Base-by-base conservation (phyloP, 1,284 basidiomycete genomes). In the Coniferiporia sulphurascens region DNA sequence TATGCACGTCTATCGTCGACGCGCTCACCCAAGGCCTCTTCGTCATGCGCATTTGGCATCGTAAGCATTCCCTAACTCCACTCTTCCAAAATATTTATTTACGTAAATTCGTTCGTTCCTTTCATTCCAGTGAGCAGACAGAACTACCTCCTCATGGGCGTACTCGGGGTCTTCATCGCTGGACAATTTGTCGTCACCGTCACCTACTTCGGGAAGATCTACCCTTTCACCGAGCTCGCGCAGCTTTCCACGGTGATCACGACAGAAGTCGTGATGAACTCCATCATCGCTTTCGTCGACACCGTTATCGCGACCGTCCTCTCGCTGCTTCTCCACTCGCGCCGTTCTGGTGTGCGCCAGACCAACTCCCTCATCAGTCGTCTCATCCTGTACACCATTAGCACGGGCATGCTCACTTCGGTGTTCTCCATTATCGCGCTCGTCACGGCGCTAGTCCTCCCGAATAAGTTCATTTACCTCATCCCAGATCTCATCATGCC, bases 321-420 rank as follows among this genome's bases (percentile, higher is more conserved):
- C 19, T 38, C 60, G 9, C 49, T 19, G n/a, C 49, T 56, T 21
- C 49, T 62, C 7, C 32, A 52, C 8, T 36, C 43, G 17, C n/a
- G 19, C 3, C 22, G 54, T 7, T 46, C 53, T 1, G 62, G 62
- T 4, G 52, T 56, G 22, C 15, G 32, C n/a, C 17, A 32, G 35
- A 55, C 59, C 8, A 44, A 63, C 22, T 48, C 50, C 8, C 34
- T 61, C 38, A 21, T 63, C 32, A 52, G 61, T 15, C 43, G 53
- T 10, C 43, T 63, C 19, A 54, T 63, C 50, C 21, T 35, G 12
- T 59, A 61, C 48, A 22, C 48, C 6, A 35, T 64, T 55, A 43
- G 66, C 44, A 12, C 59, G 19, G 66, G 68, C 36, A 48, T 48
- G 52, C 65, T 65, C 6, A 63, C 55, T 22, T n/a, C 21, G 27